Conservation (phyloP, 495 filamentous ascomycete species). For the Pyrenopolyporus hunteri region DNA sequence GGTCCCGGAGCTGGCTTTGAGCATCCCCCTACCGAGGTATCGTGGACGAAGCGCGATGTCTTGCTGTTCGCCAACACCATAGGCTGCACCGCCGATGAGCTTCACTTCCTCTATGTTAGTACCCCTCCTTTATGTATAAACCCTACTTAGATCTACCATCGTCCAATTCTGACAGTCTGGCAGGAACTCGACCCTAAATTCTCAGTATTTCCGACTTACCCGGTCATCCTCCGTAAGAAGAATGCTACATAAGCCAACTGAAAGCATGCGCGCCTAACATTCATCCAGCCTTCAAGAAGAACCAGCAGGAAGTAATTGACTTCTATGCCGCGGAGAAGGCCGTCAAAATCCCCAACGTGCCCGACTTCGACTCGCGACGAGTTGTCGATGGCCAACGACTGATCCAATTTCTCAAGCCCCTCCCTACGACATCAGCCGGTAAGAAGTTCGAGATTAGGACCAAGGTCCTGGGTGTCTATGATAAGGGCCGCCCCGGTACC, state of each 20-base stretch:
- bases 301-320: slow-evolving; percentile 78
- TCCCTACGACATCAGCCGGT: slow-evolving; percentile 75
- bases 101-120: slow-evolving; percentile 87
- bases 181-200: slow-evolving; percentile 86
- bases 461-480: slow-evolving; percentile 86
- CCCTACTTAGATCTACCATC: neutral
- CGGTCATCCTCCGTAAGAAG: slow-evolving; percentile 75
- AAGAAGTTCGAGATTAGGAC: slow-evolving; percentile 75
- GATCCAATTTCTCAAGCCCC: slow-evolving; percentile 76
- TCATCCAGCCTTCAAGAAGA: slow-evolving; percentile 75
- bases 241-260: neutral
- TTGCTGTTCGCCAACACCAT: slow-evolving; percentile 89
- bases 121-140: neutral
- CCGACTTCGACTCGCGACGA: slow-evolving; percentile 73
- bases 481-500: slow-evolving; percentile 84
- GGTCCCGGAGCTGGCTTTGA: slow-evolving; percentile 79
- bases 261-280: neutral
- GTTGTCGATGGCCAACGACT: slow-evolving; percentile 87
- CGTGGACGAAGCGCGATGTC: slow-evolving; percentile 85
- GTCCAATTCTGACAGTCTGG: slow-evolving; percentile 17
- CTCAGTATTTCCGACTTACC: slow-evolving; percentile 84
- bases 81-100: slow-evolving; percentile 80
- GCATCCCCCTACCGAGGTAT: slow-evolving; percentile 72
- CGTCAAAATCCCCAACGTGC: slow-evolving; percentile 73
- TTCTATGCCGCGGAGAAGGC: slow-evolving; percentile 73